Evolutionary conservation across 2,329 filamentous ascomycete genomes (phyloP).

Genomic region (Elsinoe ampelina): DNA sequence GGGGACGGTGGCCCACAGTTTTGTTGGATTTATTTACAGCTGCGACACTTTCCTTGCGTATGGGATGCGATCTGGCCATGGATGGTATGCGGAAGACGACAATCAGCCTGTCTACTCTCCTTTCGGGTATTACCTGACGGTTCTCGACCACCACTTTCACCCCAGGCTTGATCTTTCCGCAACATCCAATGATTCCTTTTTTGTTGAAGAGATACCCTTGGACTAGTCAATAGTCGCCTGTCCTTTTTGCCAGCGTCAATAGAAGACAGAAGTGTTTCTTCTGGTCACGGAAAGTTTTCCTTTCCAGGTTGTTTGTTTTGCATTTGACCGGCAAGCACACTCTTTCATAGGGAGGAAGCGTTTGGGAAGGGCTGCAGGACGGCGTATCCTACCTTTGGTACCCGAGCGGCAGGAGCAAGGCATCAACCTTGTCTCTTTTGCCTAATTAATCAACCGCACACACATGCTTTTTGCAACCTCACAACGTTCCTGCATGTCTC

Average conservation of each 20-base stretch:
- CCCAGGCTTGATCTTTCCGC: neutral
- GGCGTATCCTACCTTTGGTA: conserved; percentile 5
- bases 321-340: neutral
- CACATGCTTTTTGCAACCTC: neutral
- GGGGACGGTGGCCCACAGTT: conserved; percentile 2
- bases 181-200: neutral
- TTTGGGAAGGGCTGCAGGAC: conserved; percentile 2
- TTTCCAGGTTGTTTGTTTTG: neutral
- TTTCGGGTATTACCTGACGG: neutral
- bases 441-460: conserved; percentile 10
- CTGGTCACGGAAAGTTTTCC: neutral
- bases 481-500: neutral
- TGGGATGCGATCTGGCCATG: neutral
- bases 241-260: neutral
- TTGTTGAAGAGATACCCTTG: conserved; percentile 9
- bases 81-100: neutral
- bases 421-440: neutral
- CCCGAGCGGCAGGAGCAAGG: neutral
- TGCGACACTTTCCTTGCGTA: conserved; percentile 4
- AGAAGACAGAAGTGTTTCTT: neutral
- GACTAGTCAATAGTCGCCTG: conserved; percentile 6
- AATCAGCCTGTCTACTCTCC: neutral
- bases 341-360: neutral
- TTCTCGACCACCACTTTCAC: too few relatives aligned
- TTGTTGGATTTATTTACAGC: neutral